Base-by-base conservation (phyloP, 345 rosid genomes). In the Populus simonii region DNA sequence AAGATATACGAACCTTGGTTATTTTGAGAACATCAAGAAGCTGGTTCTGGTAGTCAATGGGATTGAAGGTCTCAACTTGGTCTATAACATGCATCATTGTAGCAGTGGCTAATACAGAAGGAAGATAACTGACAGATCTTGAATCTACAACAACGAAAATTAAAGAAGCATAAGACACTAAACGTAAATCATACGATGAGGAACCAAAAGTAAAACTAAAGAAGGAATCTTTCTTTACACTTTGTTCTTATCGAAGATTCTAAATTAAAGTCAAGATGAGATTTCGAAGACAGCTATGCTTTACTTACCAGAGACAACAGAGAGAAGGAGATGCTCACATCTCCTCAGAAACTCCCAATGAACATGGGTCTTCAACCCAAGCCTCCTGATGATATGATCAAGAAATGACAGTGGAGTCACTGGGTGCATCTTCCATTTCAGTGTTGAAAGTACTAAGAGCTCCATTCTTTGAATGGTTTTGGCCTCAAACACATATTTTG, bases 371-470 rank as follows among this genome's bases (percentile, higher is more conserved):
- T 59, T 79, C 55, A 77, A 74, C 17, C 81, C 78, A 35, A 83
- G 85, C 71, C 85, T 76, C 39, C 80, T 59, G 35, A 76, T 76
- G 69, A 83, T 79, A 73, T 79, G 82, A 53, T 83, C 79, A 31
- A 83, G 75, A 73, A 83, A 83, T 15, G 85, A 76, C 23, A 83
- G 70, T 51, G 85, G 85, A 62, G 85, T 83, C 13, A 79, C 85
- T 47, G 83, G 80, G 16, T 79, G 80, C 85, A 83, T 83, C 80
- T 79, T 83, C 85, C 85, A 83, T 68, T 80, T 69, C n/a, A 83
- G 85, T 22, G 80, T 20, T 8, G 80, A 79, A 22, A 83, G 69
- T 68, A 83, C 80, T 11, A 83, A 43, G 59, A 83, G 80, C 72
- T 83, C 85, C 85, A 83, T 83, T 51, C 80, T 83, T 68, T 83